Evolutionary conservation across 768 basidiomycete genomes (phyloP).

Genomic region (Mycena alexandri): DNA sequence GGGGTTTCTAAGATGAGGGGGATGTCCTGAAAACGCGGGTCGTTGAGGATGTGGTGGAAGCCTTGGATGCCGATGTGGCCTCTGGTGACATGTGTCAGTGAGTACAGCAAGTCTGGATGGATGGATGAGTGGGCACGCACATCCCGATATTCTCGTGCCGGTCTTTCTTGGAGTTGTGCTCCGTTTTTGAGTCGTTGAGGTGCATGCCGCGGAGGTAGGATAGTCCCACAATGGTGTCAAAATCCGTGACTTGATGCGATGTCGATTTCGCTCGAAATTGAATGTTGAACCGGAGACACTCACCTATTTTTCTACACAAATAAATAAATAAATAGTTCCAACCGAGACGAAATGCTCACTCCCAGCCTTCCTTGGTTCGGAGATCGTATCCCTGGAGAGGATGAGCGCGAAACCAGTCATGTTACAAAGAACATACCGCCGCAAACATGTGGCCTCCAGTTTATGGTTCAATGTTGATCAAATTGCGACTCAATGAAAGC

Average conservation of each 20-base stretch:
- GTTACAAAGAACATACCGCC: conserved; percentile 61
- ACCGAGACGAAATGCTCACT: conserved; percentile 58
- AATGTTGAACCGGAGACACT: background rate
- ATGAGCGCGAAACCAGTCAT: background rate
- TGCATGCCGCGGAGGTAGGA: conserved; percentile 87
- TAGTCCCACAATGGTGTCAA: conserved; percentile 78
- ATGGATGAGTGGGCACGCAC: conserved; percentile 57
- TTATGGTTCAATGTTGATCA: background rate
- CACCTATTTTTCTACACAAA: conserved; percentile 31
- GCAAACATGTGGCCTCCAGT: conserved; percentile 81
- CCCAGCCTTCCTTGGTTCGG: conserved; percentile 77
- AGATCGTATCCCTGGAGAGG: conserved; percentile 80
- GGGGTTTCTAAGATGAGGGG: conserved; percentile 90
- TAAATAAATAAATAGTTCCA: conserved; percentile 35
- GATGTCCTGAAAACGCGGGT: conserved; percentile 74
- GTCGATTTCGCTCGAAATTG: too few relatives aligned
- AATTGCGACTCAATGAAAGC: conserved; percentile 31
- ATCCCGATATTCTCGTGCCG: conserved; percentile 89
- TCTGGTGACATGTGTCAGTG: conserved; percentile 48
- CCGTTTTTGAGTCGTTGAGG: conserved; percentile 84
- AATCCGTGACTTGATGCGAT: conserved; percentile 77
- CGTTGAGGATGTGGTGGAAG: conserved; percentile 77
- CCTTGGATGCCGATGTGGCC: conserved; percentile 74
- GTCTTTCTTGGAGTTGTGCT: conserved; percentile 75
- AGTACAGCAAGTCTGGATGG: background rate